Evolutionary conservation across 179 eudicot species (phyloP).

Genomic region (Camellia oleifera): DNA sequence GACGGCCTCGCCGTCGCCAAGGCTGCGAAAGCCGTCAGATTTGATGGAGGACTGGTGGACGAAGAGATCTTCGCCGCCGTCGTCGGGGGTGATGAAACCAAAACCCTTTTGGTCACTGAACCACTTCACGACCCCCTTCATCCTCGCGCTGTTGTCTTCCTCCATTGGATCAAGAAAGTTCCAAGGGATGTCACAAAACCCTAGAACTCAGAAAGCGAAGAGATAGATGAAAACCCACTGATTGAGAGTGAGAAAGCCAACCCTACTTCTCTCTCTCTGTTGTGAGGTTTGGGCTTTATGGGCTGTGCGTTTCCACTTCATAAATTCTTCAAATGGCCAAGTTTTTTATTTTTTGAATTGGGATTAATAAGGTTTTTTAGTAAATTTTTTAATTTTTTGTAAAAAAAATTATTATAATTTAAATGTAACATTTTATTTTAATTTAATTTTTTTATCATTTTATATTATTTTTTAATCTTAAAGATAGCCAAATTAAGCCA

Average conservation of each 20-base stretch:
- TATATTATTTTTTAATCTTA: too few relatives aligned
- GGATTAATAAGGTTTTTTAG: too few relatives aligned
- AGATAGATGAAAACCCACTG: neutral
- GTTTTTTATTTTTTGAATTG: too few relatives aligned
- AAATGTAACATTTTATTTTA: too few relatives aligned
- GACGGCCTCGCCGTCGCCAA: constrained; percentile 61
- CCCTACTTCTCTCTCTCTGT: constrained; percentile 11
- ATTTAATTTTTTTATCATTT: too few relatives aligned
- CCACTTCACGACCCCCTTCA: constrained; percentile 65
- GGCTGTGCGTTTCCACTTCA: neutral
- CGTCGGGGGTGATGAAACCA: constrained; percentile 63
- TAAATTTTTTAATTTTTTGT: too few relatives aligned
- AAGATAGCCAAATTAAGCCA: too few relatives aligned
- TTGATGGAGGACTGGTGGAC: constrained; percentile 70
- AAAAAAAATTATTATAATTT: too few relatives aligned
- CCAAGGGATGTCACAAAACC: neutral
- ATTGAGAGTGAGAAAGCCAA: neutral
- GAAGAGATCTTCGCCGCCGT: constrained; percentile 69
- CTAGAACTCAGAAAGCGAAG: neutral
- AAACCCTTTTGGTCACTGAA: constrained; percentile 65
- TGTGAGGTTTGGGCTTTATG: too few relatives aligned
- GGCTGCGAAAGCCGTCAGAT: constrained; percentile 63
- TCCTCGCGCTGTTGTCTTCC: constrained; percentile 24
- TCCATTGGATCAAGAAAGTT: constrained; percentile 11
- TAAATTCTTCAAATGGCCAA: too few relatives aligned